These are phyloP conservation scores for Wallacemonas sp. DNA, from an alignment of 208 protist genomes.

Conservation along the genomic window DNA sequence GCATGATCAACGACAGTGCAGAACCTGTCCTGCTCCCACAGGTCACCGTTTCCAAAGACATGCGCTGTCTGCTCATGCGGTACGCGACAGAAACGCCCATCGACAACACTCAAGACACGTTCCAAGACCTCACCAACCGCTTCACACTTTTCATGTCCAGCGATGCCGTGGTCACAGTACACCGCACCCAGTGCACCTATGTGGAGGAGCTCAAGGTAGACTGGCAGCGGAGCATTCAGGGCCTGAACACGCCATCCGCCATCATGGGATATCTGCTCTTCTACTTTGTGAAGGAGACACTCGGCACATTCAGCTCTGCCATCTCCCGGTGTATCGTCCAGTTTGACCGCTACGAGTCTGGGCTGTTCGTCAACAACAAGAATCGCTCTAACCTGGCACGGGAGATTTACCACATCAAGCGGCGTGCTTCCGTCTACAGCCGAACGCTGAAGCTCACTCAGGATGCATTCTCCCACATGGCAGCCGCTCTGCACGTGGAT, in stretches of 20 bases:
- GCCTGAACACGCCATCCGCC: conserved; percentile 4
- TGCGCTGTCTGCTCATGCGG: conserved; percentile 61
- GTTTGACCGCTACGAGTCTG: conserved; percentile 76
- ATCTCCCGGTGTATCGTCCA: conserved; percentile 68
- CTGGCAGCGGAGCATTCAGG: conserved; percentile 32
- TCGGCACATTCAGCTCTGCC: conserved; percentile 58
- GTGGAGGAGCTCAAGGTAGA: conserved; percentile 63
- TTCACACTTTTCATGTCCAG: conserved; percentile 58
- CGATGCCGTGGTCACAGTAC: conserved; percentile 58
- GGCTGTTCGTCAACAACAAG: conserved; percentile 48
- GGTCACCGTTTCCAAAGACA: conserved; percentile 48
- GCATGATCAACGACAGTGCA: conserved; percentile 50
- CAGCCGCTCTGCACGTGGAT: conserved; percentile 39
- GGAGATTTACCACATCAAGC: conserved; percentile 84
- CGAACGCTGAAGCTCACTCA: conserved; percentile 66
- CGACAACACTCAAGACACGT: conserved; percentile 46
- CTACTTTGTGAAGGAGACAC: conserved; percentile 68
- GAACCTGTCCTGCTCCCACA: conserved; percentile 79
- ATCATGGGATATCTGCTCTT: conserved; percentile 40
- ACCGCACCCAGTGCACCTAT: conserved; percentile 66
- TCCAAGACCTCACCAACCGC: conserved; percentile 79
- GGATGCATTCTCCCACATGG: conserved; percentile 68
- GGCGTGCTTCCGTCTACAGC: conserved; percentile 70
- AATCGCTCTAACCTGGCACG: conserved; percentile 58
- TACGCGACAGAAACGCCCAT: conserved; percentile 53